Evolutionary conservation across 2,329 filamentous ascomycete species (phyloP), one percentile per base, ranked within the genome.

Genomic region (Neofusicoccum sp.): DNA sequence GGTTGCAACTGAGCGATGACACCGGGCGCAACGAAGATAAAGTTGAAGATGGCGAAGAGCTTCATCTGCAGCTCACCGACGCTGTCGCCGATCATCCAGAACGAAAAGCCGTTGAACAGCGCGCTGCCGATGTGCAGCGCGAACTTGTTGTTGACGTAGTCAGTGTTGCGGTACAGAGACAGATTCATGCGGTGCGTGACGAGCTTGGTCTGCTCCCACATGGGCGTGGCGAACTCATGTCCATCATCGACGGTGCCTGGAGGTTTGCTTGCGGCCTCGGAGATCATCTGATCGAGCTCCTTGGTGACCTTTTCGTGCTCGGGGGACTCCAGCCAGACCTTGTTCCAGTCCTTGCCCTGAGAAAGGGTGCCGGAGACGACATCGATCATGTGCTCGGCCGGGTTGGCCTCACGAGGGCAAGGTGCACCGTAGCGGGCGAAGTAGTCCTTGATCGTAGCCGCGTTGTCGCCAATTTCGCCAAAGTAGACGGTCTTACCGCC

Each of bases 401-500:
- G 76, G 66, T 85, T 85, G 14, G 79, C 79, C 48, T 79, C 76
- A 2, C 74, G 71, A 4, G 81, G 79, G 65, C 81, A 84, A 34
- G 84, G 80, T 5, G 87, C 87, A 1, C 87, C 88, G 45, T 76
- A 64, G 31, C 68, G 68, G 5, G 61, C 68, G 66, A 80, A 80
- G 67, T 80, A 80, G 11, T 84, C 81, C 50, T 90, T 86, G 37
- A 95, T 78, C 5, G 87, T 80, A 28, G 79, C 75, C 0, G 90
- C 90, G 62, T 93, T 89, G 44, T 85, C 80, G 45, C 91, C 92
- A 36, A 94, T 88, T 59, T 92, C 87, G 22, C 91, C 91, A 71
- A 93, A 92, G 78, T 95, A 95, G 29, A 94, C 89, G n/a, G 88
- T 89, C 56, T 88, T 84, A 11, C 91, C 92, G 48, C 91, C 91